Base-by-base conservation (phyloP, 345 rosid species). In the Camelina sativa region DNA sequence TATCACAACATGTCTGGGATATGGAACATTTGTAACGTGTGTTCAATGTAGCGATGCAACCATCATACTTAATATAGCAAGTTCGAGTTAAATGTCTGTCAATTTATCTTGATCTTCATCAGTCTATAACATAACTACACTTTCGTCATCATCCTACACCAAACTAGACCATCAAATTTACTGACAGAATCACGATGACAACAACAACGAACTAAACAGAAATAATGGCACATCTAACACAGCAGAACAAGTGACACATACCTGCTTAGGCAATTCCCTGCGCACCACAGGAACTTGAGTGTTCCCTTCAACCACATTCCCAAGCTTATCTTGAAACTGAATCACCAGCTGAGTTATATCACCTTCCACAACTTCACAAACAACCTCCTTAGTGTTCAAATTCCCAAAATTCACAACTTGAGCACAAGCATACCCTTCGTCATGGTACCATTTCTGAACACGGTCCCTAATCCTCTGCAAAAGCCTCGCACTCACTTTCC, bases 351-450 rank as follows among this genome's bases (percentile, higher is more conserved):
- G 96, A 8, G 98, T 91, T 16, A 94, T 80, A 73, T 94, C 98
- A 57, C 98, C 97, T 89, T 94, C 98, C 70, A 91, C 96, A 67
- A 92, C 96, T 85, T 95, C 98, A 82, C 99, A 96, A 47, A 96
- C 99, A 52, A 96, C 97, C 80, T 92, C 99, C 64, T 84, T 88
- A 0, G 98, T 91, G 71, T 92, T 91, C 88, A 92, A 82, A 71
- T 96, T 96, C 69, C 99, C 97, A 47, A 92, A 96, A 77, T 96
- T 96, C 62, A 96, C 98, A 53, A 92, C 98, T 67, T 96, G 95
- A 4, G 99, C 99, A 75, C 98, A 92, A 3, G 96, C 97, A 78
- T 89, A 96, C 43, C 99, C 99, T 75, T 92, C 97, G 41, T 96
- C 97, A 28, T 88, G 94, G 67, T 96, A 96, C 99, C 99, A 96